Conservation (phyloP, 2,329 filamentous ascomycete genomes). For the Didymella lethalis region DNA sequence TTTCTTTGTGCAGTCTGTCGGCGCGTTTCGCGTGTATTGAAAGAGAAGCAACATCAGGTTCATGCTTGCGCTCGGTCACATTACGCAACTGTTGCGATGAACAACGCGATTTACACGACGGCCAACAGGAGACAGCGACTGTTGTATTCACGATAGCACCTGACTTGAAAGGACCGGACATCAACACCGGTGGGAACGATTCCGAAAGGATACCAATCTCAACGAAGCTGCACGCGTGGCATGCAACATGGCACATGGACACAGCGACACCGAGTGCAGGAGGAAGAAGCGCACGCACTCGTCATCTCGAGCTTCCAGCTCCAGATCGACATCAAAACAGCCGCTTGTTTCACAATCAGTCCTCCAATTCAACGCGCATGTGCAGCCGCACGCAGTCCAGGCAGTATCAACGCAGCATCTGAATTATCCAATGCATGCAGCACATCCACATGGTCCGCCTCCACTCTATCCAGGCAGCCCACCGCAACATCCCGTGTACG, state of each 20-base stretch:
- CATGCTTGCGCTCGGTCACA: conserved; percentile 7
- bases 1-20: conserved; percentile 11
- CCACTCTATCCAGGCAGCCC: conserved; percentile 26
- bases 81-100: conserved; percentile 22
- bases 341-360: conserved; percentile 11
- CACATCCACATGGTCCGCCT: conserved; percentile 18
- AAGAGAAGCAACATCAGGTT: conserved; percentile 5
- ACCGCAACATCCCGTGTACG: conserved; percentile 33
- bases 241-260: conserved; percentile 13
- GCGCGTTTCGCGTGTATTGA: conserved; percentile 11
- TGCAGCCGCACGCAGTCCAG: conserved; percentile 22
- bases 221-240: not conserved
- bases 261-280: conserved; percentile 18
- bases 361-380: conserved; percentile 7
- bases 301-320: conserved; percentile 12
- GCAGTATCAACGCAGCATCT: conserved; percentile 22
- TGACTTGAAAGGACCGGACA: not conserved
- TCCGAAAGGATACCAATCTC: not conserved
- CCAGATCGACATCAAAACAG: conserved; percentile 9
- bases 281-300: conserved; percentile 13
- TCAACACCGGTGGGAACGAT: not conserved
- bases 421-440: conserved; percentile 19
- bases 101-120: conserved; percentile 8
- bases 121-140: conserved; percentile 16
- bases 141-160: conserved; percentile 18